A percentile compares a stretch with the other conserved stretches of the same genome.
Conservation (phyloP, 1,139 yeast genomes). For the Pichia sp. region DNA sequence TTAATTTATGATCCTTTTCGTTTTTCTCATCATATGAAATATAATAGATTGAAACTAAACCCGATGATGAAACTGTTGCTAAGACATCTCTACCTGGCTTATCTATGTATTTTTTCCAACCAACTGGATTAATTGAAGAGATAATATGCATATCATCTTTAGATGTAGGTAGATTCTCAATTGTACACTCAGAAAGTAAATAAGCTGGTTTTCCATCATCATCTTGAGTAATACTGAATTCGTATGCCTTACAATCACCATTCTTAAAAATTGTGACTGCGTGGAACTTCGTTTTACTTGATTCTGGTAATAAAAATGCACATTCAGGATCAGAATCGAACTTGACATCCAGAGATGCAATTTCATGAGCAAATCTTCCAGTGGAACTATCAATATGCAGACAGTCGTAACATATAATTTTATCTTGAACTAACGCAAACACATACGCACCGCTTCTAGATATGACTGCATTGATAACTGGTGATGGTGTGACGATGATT, state of each 20-base stretch:
- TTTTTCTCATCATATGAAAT: slow-evolving; percentile 36
- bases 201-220: slow-evolving; percentile 22
- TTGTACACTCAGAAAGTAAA: slow-evolving; percentile 26
- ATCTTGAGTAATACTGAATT: slow-evolving; percentile 14
- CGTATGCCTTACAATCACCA: slow-evolving; percentile 29
- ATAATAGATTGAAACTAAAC: slow-evolving; percentile 51
- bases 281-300: slow-evolving; percentile 37
- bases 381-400: slow-evolving; percentile 13
- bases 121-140: slow-evolving; percentile 68
- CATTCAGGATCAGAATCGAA: slow-evolving; percentile 34
- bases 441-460: slow-evolving; percentile 53
- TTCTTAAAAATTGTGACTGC: slow-evolving; percentile 42
- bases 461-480: slow-evolving; percentile 49
- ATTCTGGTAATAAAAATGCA: slow-evolving; percentile 49
- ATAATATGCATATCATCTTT: slow-evolving; percentile 42
- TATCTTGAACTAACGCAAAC: slow-evolving; percentile 41
- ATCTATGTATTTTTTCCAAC: slow-evolving; percentile 42
- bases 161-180: slow-evolving; percentile 29
- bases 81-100: slow-evolving; percentile 51
- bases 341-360: slow-evolving; percentile 19
- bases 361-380: slow-evolving; percentile 22
- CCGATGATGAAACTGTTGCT: slow-evolving; percentile 55
- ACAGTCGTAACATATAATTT: slow-evolving; percentile 68
- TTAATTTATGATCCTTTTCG: slow-evolving; percentile 24
- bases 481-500: slow-evolving; percentile 33